These are phyloP conservation scores for Leucocoprinus leucothites DNA, from an alignment of 768 basidiomycete species.

Conservation along the genomic window DNA sequence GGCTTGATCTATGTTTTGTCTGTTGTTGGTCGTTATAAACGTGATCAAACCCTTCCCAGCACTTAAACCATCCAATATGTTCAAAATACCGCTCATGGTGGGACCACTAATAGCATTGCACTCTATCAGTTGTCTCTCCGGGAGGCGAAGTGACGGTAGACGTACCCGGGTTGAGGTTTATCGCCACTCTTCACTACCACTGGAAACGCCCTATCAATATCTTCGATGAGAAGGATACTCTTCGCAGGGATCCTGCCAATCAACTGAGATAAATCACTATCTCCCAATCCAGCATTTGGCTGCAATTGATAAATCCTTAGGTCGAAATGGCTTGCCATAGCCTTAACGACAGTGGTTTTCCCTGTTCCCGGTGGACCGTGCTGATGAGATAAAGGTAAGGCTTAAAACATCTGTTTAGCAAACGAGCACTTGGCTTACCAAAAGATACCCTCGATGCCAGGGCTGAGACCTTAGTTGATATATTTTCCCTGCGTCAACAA, in stretches of 20 bases:
- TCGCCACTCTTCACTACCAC: slow-evolving; percentile 24
- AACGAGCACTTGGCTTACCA: slow-evolving; percentile 24
- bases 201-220: slow-evolving; percentile 43
- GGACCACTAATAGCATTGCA: slow-evolving; percentile 27
- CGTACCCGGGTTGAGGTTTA: neutral
- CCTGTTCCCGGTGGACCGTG: slow-evolving; percentile 71
- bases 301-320: slow-evolving; percentile 67
- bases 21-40: slow-evolving; percentile 73
- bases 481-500: slow-evolving; percentile 56
- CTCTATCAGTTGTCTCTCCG: neutral
- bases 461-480: slow-evolving; percentile 66
- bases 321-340: slow-evolving; percentile 64
- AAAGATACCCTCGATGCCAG: slow-evolving; percentile 64
- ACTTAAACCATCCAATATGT: slow-evolving; percentile 65
- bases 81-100: slow-evolving; percentile 64
- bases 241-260: slow-evolving; percentile 49
- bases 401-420: neutral
- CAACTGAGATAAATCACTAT: slow-evolving; percentile 47
- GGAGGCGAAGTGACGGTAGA: neutral
- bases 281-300: slow-evolving; percentile 53
- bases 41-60: slow-evolving; percentile 46
- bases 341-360: slow-evolving; percentile 68
- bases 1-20: slow-evolving; percentile 56
- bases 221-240: slow-evolving; percentile 69
- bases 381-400: slow-evolving; percentile 21